Base-by-base conservation (phyloP, 73 alveolate genomes). In the Blepharisma japonicum region DNA sequence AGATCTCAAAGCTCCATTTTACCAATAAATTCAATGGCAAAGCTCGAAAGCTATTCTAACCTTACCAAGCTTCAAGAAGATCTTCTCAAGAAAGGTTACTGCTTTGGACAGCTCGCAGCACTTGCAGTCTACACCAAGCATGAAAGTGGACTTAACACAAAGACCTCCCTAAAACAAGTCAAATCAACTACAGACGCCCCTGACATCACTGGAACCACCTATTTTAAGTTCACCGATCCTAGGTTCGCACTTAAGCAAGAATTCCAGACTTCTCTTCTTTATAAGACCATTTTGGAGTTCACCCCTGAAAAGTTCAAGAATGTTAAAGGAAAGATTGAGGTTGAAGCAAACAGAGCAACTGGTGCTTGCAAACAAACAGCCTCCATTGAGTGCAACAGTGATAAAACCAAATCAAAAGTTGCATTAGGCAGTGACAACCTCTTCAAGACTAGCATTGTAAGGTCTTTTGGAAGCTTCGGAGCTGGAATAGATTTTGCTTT, bases 41-140 rank as follows among this genome's bases (percentile, higher is more conserved):
- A 51, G 66, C 66, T 51, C 66, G 66, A 51, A 51, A 51, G 66
- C 21, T 51, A 51, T 18, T 51, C 66, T 14, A 51, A 51, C 21
- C 66, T 51, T 14, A 14, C 66, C 66, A 51, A 51, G 66, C 66
- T 51, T 51, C 66, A 51, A 51, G 66, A 51, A 51, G 66, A 51
- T 18, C 66, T 51, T 18, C 21, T 11, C 27, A 51, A 51, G 66
- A 51, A 51, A 51, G 21, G 21, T 18, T 51, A 14, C 66, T 51
- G 66, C 66, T 51, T 61, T 25, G 46, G 74, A 14, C 74, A 61
- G 23, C 18, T 25, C 3, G 46, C 74, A 8, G 74, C 74, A 1
- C 18, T 61, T 3, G 38, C 74, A n/a, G 14, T 61, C 39, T 61
- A 61, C 47, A 9, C 74, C 50, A 61, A 61, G 23, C 39, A 14